Base-by-base conservation (phyloP, 1,284 basidiomycete genomes). In the Entoloma clypeatum region DNA sequence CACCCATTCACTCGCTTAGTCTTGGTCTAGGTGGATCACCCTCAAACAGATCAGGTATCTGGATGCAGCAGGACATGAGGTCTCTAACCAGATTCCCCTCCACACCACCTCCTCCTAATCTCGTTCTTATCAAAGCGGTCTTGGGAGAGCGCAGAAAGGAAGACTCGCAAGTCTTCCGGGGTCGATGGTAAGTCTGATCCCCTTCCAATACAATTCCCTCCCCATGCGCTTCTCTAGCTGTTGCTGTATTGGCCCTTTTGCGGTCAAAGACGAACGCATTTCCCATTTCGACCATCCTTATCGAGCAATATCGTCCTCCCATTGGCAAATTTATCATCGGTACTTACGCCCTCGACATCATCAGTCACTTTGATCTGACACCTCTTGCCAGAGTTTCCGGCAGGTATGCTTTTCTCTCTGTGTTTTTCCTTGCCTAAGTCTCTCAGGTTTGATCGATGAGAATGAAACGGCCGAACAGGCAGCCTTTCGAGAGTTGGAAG, bases 271-370 rank as follows among this genome's bases (percentile, higher is more conserved):
- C 75, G 10, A 71, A 75, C 48, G 72, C 75, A 13, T 91, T 81
- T 63, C 81, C 68, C 22, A 60, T 66, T 0, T 87, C 83, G 0
- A 92, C 89, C 2, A 76, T 95, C 41, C 72, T 96, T 46, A 80
- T 94, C 50, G 90, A 94, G 59, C 92, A 94, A 61, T 94, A 82
- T 61, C 78, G 91, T 21, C 88, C 91, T 0, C 87, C 91, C 0
- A 74, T 88, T 23, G 83, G 76, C 49, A 80, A 79, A 44, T 74
- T 75, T 45, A 75, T 88, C 43, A 72, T 93, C 43, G 90, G 88
- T 81, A 57, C 27, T 73, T 26, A 18, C 9, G 11, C 25, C 26
- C 26, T 27, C 31, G 26, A 18, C 21, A 32, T 36, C 29, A 14
- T 22, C 16, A 18, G 13, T 17, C 25, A 28, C 23, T 29, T 32